Evolutionary conservation across 306 rosid genomes (phyloP), one percentile per base, ranked within the genome.

Genomic region (Rubus idaeus): DNA sequence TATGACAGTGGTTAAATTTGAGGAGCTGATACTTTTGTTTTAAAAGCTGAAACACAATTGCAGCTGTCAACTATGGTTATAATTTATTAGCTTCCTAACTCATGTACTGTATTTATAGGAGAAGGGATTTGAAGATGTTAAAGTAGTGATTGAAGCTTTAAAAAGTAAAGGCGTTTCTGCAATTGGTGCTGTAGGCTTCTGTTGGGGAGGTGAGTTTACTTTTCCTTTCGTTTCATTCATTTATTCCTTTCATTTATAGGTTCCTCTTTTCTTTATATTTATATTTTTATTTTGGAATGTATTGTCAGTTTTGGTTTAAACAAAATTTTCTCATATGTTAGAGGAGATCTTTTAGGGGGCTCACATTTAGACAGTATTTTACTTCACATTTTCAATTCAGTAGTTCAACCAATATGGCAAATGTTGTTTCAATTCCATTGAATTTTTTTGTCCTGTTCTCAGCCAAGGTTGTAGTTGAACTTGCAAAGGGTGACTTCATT

Each of bases 171-270:
- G 91, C 30, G 68, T 80, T 82, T 83, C 87, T 53, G 57, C 87
- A 49, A 77, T 87, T 21, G 93, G 91, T 11, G 90, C 86, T 68
- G 90, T 83, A 40, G 93, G 93, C 30, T 87, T 88, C 75, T 90
- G 93, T 82, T 90, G 89, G 88, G 96, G 90, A 62, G 96, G 91
- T 88, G 47, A 80, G 90, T 75, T 45, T 10, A 30, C 42, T 26
- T 45, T 49, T 77, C 55, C 40, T 78, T 40, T 64, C 42, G 40
- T 68, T 26, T 14, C 18, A 26, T 11, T 30, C 35, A 30, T 30
- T 26, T 26, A 26, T 26, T 26, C 30, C 30, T 26, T 26, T 26
- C 30, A 26, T 26, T 30, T 30, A 30, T 30, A 30, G 35, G 35
- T 30, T 30, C 35, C 35, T 1, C 35, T 30, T 30, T 30, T 30